Percentiles rank a stretch among this genome's conserved stretches.
Conservation (phyloP, 2,329 filamentous ascomycete species). For the Amphichorda felina region DNA sequence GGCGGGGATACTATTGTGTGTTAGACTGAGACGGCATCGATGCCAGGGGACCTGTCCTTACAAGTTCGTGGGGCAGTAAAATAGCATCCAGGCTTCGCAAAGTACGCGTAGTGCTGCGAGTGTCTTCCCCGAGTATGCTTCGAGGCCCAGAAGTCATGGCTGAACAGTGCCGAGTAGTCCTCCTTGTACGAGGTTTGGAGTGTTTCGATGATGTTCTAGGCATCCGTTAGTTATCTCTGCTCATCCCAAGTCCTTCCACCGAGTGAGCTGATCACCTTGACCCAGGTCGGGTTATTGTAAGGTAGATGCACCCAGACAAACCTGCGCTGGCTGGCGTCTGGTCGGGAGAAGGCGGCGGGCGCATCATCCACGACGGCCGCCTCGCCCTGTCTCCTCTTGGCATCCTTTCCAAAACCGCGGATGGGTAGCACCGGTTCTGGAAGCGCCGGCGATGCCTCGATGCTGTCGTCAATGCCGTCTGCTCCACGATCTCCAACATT, state of each 20-base stretch:
- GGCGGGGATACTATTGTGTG: constrained; percentile 28
- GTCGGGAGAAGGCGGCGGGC: constrained; percentile 17
- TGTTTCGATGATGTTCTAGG: constrained; percentile 30
- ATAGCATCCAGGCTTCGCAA: constrained; percentile 34
- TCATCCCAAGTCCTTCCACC: too few relatives aligned
- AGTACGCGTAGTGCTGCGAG: constrained; percentile 35
- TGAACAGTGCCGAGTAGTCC: constrained; percentile 27
- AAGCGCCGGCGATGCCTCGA: constrained; percentile 17
- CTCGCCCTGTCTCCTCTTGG: constrained; percentile 10
- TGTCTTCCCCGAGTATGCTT: constrained; percentile 36
- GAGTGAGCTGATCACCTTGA: constrained; percentile 27
- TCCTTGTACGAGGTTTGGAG: constrained; percentile 23
- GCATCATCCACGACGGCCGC: constrained; percentile 16
- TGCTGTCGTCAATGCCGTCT: constrained; percentile 12
- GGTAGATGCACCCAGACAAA: constrained; percentile 48
- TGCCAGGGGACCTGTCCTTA: too few relatives aligned
- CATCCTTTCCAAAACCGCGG: constrained; percentile 11
- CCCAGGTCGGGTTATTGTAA: constrained; percentile 46
- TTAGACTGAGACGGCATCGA: too few relatives aligned
- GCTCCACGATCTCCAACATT: constrained; percentile 9
- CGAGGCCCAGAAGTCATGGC: constrained; percentile 34
- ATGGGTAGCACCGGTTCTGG: constrained; percentile 20
- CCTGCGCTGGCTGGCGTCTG: constrained; percentile 25
- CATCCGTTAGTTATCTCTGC: not conserved
- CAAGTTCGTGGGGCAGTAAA: constrained; percentile 26